Base-by-base conservation (phyloP, 2,329 filamentous ascomycete genomes). In the Camillea tinctor region DNA sequence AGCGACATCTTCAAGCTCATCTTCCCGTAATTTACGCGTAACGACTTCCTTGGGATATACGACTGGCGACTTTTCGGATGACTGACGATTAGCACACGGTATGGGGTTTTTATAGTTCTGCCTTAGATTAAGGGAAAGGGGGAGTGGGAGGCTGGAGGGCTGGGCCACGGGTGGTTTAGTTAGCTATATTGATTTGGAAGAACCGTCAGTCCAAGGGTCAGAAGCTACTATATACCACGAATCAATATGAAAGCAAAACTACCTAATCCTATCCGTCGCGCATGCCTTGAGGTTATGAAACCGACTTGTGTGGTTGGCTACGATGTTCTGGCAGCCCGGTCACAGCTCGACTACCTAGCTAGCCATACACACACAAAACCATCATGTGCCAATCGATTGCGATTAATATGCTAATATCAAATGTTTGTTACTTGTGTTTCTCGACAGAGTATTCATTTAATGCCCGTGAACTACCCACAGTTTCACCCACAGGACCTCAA, bases 1-100 rank as follows among this genome's bases (percentile, higher is more conserved):
- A 97, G 98, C 83, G 94, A 98, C 77, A 80, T 98, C 75, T 98
- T 98, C 88, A 91, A 91, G 79, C 86, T 98, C 64, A 85, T 97
- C 69, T 94, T 91, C 78, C 82, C 78, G 73, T 85, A 80, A 65
- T 64, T 44, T 26, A 23, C 4, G 50, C 22, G 13, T 50, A 21
- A 20, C 21, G 36, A 55, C 49, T 48, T 36, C 22, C 24, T 49
- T n/a, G 48, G 40, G 51, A 19, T 23, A 55, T 50, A 20, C 24
- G 49, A 54, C 55, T 13, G 58, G 54, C 50, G 40, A 44, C 11
- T 11, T 4, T 44, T 44, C 36, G 36, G 36, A 44, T 44, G 13
- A 13, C 17, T 44, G 36, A 44, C 36, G 36, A 44, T 15, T 44
- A 44, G 36, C 36, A 44, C 36, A 44, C 36, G 36, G 36, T 44